Evolutionary conservation across 805 yeast species (phyloP).

Genomic region (Wickerhamiella azyma): DNA sequence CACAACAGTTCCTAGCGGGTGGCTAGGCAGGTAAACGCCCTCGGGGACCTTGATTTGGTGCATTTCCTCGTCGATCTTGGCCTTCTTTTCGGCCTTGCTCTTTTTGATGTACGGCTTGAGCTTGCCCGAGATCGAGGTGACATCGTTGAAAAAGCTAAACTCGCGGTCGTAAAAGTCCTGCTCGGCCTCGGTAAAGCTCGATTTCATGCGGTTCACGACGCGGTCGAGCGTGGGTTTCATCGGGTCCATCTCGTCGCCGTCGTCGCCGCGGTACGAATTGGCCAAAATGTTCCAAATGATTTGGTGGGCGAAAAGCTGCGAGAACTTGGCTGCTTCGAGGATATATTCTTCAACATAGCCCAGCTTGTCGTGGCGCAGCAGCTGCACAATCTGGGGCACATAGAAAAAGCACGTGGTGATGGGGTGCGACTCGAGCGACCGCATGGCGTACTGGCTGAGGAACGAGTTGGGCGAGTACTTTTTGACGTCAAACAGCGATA

Average conservation of each 20-base stretch:
- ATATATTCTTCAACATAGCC: slow-evolving; percentile 86
- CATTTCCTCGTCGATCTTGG: slow-evolving; percentile 95
- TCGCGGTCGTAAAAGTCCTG: slow-evolving; percentile 62
- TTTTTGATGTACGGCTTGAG: slow-evolving; percentile 88
- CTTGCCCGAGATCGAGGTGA: slow-evolving; percentile 87
- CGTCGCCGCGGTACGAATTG: slow-evolving; percentile 82
- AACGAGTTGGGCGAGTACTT: slow-evolving; percentile 45
- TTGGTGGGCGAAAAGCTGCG: slow-evolving; percentile 90
- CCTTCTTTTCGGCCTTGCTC: slow-evolving; percentile 90
- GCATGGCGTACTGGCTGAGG: slow-evolving; percentile 74
- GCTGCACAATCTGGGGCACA: slow-evolving; percentile 95
- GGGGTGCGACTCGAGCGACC: slow-evolving; percentile 78
- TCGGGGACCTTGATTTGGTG: slow-evolving; percentile 52
- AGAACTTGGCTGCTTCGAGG: slow-evolving; percentile 79
- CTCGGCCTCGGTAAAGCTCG: slow-evolving; percentile 47
- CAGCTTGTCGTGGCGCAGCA: slow-evolving; percentile 62
- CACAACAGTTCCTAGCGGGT: slow-evolving; percentile 88
- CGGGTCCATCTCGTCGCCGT: slow-evolving; percentile 61
- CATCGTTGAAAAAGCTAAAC: slow-evolving; percentile 78
- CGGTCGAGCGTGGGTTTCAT: slow-evolving; percentile 72
- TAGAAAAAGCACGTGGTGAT: slow-evolving; percentile 84
- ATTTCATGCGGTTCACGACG: slow-evolving; percentile 51
- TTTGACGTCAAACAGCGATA: slow-evolving; percentile 60
- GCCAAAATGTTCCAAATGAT: slow-evolving; percentile 97
- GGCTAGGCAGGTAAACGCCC: slow-evolving; percentile 87